A percentile compares a stretch with the other conserved stretches of the same genome.
Conservation (phyloP, 352 stramenopile species). For the Phytophthora cactorum region DNA sequence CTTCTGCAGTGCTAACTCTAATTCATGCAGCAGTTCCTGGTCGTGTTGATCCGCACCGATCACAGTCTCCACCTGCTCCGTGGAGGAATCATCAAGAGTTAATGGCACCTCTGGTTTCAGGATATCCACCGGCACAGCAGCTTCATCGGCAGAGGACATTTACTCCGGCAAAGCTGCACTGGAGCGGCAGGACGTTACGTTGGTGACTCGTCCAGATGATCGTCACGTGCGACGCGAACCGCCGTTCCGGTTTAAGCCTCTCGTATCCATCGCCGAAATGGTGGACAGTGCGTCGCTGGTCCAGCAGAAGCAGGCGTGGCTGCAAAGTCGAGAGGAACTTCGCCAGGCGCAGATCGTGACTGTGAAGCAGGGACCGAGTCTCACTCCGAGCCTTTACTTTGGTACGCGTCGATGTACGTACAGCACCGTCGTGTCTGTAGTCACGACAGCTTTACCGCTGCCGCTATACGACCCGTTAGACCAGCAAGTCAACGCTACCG, state of each 20-base stretch:
- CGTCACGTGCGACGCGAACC: conserved; percentile 16
- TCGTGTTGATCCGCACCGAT: background rate
- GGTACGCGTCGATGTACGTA: conserved; percentile 74
- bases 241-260: conserved; percentile 33
- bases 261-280: conserved; percentile 28
- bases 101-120: background rate
- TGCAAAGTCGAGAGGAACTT: conserved; percentile 53
- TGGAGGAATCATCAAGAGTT: background rate
- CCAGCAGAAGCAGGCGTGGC: conserved; percentile 52
- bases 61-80: background rate
- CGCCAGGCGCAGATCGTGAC: conserved; percentile 63
- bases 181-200: conserved; percentile 23
- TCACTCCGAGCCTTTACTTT: conserved; percentile 75
- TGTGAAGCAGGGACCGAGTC: conserved; percentile 56
- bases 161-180: background rate
- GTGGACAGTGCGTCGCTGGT: conserved; percentile 10
- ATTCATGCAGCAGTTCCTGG: conserved; percentile 9
- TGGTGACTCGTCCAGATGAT: background rate
- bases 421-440: conserved; percentile 73
- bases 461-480: conserved; percentile 32
- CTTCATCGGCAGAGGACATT: conserved; percentile 15
- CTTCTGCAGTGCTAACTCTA: conserved; percentile 45
- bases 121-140: background rate
- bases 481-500: background rate
- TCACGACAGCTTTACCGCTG: conserved; percentile 56